Evolutionary conservation across 192 early-diverging fungal species (phyloP).

Genomic region (Coemansia sp.): DNA sequence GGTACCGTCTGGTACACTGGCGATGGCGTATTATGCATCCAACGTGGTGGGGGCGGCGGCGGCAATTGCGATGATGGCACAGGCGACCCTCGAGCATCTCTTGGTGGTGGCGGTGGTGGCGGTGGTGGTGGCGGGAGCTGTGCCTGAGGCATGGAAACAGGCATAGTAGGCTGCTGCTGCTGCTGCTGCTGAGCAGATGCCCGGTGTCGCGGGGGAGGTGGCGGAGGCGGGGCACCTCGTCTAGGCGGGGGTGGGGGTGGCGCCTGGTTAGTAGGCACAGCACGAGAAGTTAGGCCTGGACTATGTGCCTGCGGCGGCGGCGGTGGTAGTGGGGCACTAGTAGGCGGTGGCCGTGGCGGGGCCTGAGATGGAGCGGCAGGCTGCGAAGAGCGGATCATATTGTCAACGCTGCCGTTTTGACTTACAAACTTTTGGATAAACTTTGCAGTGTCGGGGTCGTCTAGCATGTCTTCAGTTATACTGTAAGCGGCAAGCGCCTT

Average conservation of each 20-base stretch:
- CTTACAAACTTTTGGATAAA: slow-evolving; percentile 71
- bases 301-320: slow-evolving; percentile 19
- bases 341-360: slow-evolving; percentile 16
- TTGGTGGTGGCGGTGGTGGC: slow-evolving; percentile 26
- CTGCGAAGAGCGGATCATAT: slow-evolving; percentile 45
- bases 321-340: slow-evolving; percentile 30
- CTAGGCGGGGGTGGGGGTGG: slow-evolving; percentile 19
- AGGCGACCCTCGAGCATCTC: slow-evolving; percentile 14
- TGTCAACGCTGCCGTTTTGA: slow-evolving; percentile 60
- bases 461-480: slow-evolving; percentile 61
- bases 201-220: slow-evolving; percentile 10
- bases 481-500: slow-evolving; percentile 66
- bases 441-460: slow-evolving; percentile 63
- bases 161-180: neutral
- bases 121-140: neutral
- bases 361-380: slow-evolving; percentile 18
- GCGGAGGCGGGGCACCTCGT: slow-evolving; percentile 18
- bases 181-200: slow-evolving; percentile 6
- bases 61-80: slow-evolving; percentile 9
- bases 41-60: slow-evolving; percentile 25
- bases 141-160: neutral
- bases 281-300: neutral
- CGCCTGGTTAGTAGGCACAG: slow-evolving; percentile 1
- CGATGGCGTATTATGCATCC: slow-evolving; percentile 3
- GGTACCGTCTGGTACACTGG: neutral